These are phyloP conservation scores for Trematosphaeria pertusa DNA, from an alignment of 2,329 filamentous ascomycete genomes.

Conservation along the genomic window DNA sequence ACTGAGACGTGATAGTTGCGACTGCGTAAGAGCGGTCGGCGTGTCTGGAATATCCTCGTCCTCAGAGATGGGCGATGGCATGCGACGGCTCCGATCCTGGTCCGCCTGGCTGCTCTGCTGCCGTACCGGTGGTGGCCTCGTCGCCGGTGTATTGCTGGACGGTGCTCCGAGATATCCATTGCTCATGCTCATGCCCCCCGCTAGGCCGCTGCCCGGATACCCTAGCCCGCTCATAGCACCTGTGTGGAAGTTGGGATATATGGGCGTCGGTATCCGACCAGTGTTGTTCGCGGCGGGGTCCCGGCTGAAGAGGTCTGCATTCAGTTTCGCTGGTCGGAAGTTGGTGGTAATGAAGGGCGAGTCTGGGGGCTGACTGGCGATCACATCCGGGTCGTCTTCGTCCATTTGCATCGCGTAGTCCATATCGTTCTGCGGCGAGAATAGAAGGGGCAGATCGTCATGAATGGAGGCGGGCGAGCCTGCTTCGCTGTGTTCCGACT, in stretches of 20 bases:
- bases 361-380: slow-evolving; percentile 43
- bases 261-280: slow-evolving; percentile 49
- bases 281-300: slow-evolving; percentile 25
- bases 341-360: slow-evolving; percentile 37
- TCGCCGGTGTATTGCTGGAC: slow-evolving; percentile 11
- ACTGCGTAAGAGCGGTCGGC: slow-evolving; percentile 45
- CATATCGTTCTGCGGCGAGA: slow-evolving; percentile 26
- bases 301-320: slow-evolving; percentile 34
- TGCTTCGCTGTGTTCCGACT: slow-evolving; percentile 33
- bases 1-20: slow-evolving; percentile 47
- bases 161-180: slow-evolving; percentile 17
- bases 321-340: slow-evolving; percentile 44
- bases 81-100: slow-evolving; percentile 38
- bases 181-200: slow-evolving; percentile 27
- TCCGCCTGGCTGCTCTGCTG: slow-evolving; percentile 30
- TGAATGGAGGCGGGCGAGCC: slow-evolving; percentile 36
- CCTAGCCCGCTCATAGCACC: slow-evolving; percentile 34
- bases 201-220: slow-evolving; percentile 38
- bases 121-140: slow-evolving; percentile 27
- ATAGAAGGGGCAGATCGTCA: slow-evolving; percentile 25
- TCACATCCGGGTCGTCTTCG: slow-evolving; percentile 40
- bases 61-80: slow-evolving; percentile 51
- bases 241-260: slow-evolving; percentile 46
- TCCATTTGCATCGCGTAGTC: slow-evolving; percentile 49
- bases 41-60: slow-evolving; percentile 47